These are phyloP conservation scores for Trichoderma brevicompactum DNA, from an alignment of 2,329 filamentous ascomycete genomes.

Conservation along the genomic window DNA sequence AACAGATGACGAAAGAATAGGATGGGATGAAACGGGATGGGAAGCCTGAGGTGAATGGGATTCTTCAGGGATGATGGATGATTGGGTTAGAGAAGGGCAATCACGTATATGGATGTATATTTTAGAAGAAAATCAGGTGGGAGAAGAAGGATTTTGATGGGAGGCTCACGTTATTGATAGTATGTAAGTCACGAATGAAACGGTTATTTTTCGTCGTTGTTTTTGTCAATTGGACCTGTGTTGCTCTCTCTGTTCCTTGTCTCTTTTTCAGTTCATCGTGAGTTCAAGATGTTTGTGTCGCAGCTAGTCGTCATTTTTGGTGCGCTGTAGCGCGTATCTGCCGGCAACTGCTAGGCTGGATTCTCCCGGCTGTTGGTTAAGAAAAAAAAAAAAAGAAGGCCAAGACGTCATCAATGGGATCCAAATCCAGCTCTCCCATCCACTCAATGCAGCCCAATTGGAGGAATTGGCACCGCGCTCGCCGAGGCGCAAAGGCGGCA, in stretches of 20 bases:
- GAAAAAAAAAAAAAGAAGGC: no score
- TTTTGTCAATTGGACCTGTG: background rate
- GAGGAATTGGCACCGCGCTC: background rate
- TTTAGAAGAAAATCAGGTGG: slow-evolving; percentile 16
- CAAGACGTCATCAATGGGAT: background rate
- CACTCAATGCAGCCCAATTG: slow-evolving; percentile 2
- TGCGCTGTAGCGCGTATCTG: background rate
- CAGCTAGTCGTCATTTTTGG: no score
- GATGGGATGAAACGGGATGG: background rate
- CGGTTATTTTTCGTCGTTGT: background rate
- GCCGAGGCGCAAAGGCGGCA: no score
- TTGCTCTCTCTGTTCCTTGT: background rate
- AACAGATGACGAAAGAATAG: slow-evolving; percentile 1
- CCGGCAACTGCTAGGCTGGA: slow-evolving; percentile 9
- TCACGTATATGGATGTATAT: slow-evolving; percentile 37
- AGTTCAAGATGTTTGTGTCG: no score
- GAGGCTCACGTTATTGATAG: slow-evolving; percentile 16
- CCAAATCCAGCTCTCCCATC: no score
- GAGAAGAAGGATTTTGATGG: background rate
- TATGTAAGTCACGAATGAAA: slow-evolving; percentile 24
- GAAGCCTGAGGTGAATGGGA: slow-evolving; percentile 16
- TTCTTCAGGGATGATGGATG: slow-evolving; percentile 29
- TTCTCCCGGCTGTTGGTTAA: no score
- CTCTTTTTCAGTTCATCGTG: background rate
- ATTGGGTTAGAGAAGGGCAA: slow-evolving; percentile 37